phyloP scores from a whole-genome alignment of 768 basidiomycete genomes.

The Neoboletus magnificus region DNA sequence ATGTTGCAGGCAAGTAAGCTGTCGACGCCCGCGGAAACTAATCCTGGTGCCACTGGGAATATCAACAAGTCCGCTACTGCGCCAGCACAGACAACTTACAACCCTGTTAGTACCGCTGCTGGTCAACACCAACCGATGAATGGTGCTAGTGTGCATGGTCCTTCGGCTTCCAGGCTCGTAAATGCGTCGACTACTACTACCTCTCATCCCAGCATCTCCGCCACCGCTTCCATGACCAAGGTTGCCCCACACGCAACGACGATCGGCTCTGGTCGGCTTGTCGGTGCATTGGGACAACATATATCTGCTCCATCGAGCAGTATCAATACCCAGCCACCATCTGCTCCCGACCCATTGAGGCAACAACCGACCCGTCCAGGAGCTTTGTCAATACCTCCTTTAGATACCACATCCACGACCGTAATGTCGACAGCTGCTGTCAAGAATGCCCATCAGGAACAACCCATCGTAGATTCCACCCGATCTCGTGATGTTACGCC shows the following conservation, averaged over 20 bases:
- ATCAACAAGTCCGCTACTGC: constrained; percentile 7
- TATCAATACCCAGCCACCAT: constrained; percentile 8
- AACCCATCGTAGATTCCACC: constrained; percentile 16
- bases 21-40: constrained; percentile 2
- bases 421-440: constrained; percentile 10
- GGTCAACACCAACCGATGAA: constrained; percentile 13
- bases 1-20: constrained; percentile 20
- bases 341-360: constrained; percentile 16
- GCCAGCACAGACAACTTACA: constrained; percentile 5
- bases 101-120: background rate
- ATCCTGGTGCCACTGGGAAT: background rate
- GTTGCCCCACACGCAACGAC: background rate
- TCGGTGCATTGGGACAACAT: constrained; percentile 9
- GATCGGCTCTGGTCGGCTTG: constrained; percentile 1
- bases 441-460: constrained; percentile 23
- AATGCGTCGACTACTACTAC: constrained; percentile 2
- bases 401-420: constrained; percentile 10
- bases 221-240: constrained; percentile 9
- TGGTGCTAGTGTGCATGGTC: constrained; percentile 1
- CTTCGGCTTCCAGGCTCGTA: constrained; percentile 8
- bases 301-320: constrained; percentile 1
- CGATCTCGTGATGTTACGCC: constrained; percentile 22
- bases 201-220: constrained; percentile 1
- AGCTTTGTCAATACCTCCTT: constrained; percentile 10
- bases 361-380: constrained; percentile 21